Conservation (phyloP, 2,329 filamentous ascomycete species). For the Hypoxylon sp. region DNA sequence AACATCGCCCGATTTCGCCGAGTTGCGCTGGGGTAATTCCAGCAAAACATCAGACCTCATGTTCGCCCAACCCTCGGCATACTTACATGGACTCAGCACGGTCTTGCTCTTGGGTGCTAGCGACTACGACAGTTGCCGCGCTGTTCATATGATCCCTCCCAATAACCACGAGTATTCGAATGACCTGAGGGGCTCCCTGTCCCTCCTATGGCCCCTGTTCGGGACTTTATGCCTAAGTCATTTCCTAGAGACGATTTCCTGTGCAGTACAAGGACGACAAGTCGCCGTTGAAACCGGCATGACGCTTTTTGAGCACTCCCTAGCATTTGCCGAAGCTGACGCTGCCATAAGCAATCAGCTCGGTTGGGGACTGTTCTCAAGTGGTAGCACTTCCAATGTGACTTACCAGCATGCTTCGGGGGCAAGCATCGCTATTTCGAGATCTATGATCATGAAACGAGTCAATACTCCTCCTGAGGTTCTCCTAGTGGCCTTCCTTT, state of each 20-base stretch:
- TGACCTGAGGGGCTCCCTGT: slow-evolving; percentile 82
- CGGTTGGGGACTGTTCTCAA: slow-evolving; percentile 76
- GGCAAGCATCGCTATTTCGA: slow-evolving; percentile 66
- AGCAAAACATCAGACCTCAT: slow-evolving; percentile 76
- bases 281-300: slow-evolving; percentile 91
- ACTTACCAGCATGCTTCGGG: slow-evolving; percentile 60
- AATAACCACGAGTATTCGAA: slow-evolving; percentile 65
- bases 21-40: slow-evolving; percentile 78
- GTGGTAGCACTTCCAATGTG: slow-evolving; percentile 60
- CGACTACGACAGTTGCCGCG: slow-evolving; percentile 81
- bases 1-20: slow-evolving; percentile 80
- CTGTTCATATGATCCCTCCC: slow-evolving; percentile 78
- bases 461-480: slow-evolving; percentile 94
- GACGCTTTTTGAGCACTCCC: slow-evolving; percentile 95
- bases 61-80: slow-evolving; percentile 77
- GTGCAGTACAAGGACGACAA: slow-evolving; percentile 86
- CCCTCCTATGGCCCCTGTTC: slow-evolving; percentile 82
- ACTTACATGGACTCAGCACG: slow-evolving; percentile 81
- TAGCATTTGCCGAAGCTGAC: slow-evolving; percentile 96
- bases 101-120: slow-evolving; percentile 79
- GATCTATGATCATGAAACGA: slow-evolving; percentile 79
- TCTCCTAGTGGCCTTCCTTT: slow-evolving; percentile 88
- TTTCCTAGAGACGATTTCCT: slow-evolving; percentile 89
- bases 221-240: slow-evolving; percentile 80
- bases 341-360: slow-evolving; percentile 86